Evolutionary conservation across 805 yeast species (phyloP).

Genomic region (Saccharomycopsis fodiens): DNA sequence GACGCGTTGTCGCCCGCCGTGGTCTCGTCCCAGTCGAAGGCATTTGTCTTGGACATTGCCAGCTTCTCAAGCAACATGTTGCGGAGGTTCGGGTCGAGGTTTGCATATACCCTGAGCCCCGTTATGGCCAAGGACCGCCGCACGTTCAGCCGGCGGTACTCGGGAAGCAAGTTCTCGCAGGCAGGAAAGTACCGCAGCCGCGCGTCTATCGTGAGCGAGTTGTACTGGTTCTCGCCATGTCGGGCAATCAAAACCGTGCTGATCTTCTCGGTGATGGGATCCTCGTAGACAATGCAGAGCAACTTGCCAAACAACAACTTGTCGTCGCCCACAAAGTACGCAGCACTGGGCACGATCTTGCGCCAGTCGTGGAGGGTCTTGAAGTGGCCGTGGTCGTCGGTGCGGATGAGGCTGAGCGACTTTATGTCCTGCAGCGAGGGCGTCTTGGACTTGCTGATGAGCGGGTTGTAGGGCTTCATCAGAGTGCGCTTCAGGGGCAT

Average conservation of each 20-base stretch:
- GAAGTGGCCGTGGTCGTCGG: conserved; percentile 19
- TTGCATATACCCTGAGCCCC: conserved; percentile 56
- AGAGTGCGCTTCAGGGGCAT: conserved; percentile 1
- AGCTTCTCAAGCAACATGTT: conserved; percentile 12
- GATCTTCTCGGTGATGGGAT: conserved; percentile 37
- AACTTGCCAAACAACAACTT: conserved; percentile 38
- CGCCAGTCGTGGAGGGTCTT: conserved; percentile 32
- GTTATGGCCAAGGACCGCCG: conserved; percentile 74
- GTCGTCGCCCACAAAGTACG: conserved; percentile 47
- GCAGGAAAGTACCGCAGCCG: conserved; percentile 74
- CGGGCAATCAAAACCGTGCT: conserved; percentile 50
- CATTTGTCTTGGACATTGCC: conserved; percentile 10
- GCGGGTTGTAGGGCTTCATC: neutral
- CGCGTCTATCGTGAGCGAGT: conserved; percentile 47
- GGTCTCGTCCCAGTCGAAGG: conserved; percentile 65
- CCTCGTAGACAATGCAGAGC: conserved; percentile 43
- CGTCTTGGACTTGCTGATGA: conserved; percentile 4
- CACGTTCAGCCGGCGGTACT: conserved; percentile 47
- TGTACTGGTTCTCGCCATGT: conserved; percentile 58
- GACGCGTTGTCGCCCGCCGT: conserved; percentile 78
- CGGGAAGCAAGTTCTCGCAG: conserved; percentile 52
- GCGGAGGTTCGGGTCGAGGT: conserved; percentile 33
- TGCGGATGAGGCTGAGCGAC: conserved; percentile 13
- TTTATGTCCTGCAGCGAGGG: conserved; percentile 16
- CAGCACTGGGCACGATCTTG: conserved; percentile 39